Evolutionary conservation across 1,139 yeast species (phyloP), one percentile per base, ranked within the genome.

Genomic region (Pichia sp.): DNA sequence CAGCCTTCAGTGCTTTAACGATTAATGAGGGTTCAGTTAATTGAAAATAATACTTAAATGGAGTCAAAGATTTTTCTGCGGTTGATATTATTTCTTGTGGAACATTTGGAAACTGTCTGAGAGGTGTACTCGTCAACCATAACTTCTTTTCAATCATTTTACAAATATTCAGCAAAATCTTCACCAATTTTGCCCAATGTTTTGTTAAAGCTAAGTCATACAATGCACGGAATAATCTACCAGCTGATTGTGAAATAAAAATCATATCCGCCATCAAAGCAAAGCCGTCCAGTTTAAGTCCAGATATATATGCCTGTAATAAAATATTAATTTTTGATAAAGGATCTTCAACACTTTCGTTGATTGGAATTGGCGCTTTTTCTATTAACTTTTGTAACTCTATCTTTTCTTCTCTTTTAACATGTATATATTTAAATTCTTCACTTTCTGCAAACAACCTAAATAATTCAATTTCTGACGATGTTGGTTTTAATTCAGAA

Each of bases 181-280:
- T 76, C 0, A 95, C 73, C 27, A 86, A 66, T 7, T 73, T 65
- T 0, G 96, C 75, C 95, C 96, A 89, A 7, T 77, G 76, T 57
- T 82, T 86, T 46, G 75, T 72, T 43, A 87, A 59, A 8, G 88
- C 77, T 30, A 92, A 79, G 61, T 92, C 97, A 62, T 78, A 83
- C 55, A 94, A 76, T 0, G 98, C 97, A 47, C 97, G 70, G 47
- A 90, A 71, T 40, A 94, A 67, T 62, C 99, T 76, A 6, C 95
- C 95, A 0, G 97, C 97, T 37, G 95, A 87, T 64, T 92, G 98
- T 0, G 94, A 86, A 39, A 94, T 79, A 60, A 87, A 92, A 4
- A 87, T 76, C 97, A 90, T 89, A 68, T 94, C 99, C 0, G 97
- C 82, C 74, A 85, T 80, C 51, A 94, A 68, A 0, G 97, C 97